phyloP scores from a whole-genome alignment of 768 basidiomycete species.

The Mycena albidolilacea region DNA sequence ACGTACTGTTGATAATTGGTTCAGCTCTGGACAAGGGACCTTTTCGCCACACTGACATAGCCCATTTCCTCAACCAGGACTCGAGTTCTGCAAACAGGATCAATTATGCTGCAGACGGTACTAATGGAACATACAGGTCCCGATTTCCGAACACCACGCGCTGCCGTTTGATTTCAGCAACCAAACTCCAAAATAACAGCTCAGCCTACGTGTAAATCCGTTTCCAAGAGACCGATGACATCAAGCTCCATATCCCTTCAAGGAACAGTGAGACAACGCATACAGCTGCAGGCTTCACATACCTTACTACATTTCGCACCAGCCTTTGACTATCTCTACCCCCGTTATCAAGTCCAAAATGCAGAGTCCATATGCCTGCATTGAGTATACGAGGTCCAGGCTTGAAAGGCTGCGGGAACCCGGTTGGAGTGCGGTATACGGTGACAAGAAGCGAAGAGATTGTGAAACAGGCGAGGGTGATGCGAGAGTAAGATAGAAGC shows the following conservation, averaged over 20 bases:
- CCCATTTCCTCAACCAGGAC: slow-evolving; percentile 83
- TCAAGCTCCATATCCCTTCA: slow-evolving; percentile 87
- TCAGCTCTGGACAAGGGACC: slow-evolving; percentile 6
- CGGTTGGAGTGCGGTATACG: slow-evolving; percentile 66
- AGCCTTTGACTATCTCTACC: slow-evolving; percentile 81
- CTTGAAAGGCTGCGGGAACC: slow-evolving; percentile 70
- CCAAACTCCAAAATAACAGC: background rate
- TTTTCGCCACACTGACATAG: slow-evolving; percentile 67
- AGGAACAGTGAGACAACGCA: background rate
- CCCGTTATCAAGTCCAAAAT: slow-evolving; percentile 87
- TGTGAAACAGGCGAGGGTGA: slow-evolving; percentile 56
- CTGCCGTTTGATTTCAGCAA: slow-evolving; percentile 48
- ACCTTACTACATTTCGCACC: slow-evolving; percentile 68
- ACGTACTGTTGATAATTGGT: slow-evolving; percentile 69
- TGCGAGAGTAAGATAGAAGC: slow-evolving; percentile 48
- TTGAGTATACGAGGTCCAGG: slow-evolving; percentile 78
- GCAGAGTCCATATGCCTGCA: slow-evolving; percentile 93
- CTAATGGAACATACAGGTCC: slow-evolving; percentile 69
- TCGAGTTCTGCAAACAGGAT: slow-evolving; percentile 69
- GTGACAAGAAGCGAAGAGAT: slow-evolving; percentile 67
- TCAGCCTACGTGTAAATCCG: slow-evolving; percentile 82
- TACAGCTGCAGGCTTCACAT: slow-evolving; percentile 21
- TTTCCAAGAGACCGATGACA: slow-evolving; percentile 88
- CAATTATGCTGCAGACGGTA: background rate
- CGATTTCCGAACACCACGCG: slow-evolving; percentile 87